These are phyloP conservation scores for Globisporangium acanthophoron DNA, from an alignment of 352 stramenopile species.

Conservation along the genomic window DNA sequence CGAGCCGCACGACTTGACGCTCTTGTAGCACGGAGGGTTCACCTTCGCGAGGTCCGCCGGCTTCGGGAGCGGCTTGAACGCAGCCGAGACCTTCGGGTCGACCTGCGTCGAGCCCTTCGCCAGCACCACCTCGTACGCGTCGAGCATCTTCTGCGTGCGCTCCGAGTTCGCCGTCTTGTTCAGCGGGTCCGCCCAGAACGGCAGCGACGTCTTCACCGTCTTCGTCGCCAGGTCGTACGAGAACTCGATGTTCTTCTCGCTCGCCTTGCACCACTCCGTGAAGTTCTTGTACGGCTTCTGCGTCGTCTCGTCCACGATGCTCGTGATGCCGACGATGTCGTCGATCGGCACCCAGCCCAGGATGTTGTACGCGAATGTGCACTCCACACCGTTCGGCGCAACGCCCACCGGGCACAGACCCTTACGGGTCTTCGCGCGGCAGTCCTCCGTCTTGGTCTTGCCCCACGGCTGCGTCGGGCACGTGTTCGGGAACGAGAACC, in stretches of 20 bases:
- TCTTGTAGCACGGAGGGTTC: conserved; percentile 67
- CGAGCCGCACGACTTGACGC: conserved; percentile 51
- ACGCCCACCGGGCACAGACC: conserved; percentile 52
- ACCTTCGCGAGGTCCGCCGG: conserved; percentile 31
- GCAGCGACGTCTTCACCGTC: neutral
- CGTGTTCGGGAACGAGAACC: conserved; percentile 72
- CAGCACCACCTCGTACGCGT: conserved; percentile 26
- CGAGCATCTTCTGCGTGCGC: conserved; percentile 41
- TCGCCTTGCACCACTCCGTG: conserved; percentile 1
- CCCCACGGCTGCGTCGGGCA: conserved; percentile 50
- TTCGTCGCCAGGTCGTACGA: conserved; percentile 18
- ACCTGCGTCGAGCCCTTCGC: neutral
- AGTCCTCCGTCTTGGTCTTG: conserved; percentile 32
- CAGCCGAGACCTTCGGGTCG: conserved; percentile 36
- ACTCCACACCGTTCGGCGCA: conserved; percentile 51
- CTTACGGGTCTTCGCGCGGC: conserved; percentile 32
- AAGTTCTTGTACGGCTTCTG: conserved; percentile 51
- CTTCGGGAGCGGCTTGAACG: conserved; percentile 36
- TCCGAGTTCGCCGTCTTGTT: conserved; percentile 45
- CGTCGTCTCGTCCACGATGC: conserved; percentile 47
- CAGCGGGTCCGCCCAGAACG: conserved; percentile 43
- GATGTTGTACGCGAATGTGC: conserved; percentile 57
- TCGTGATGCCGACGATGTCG: conserved; percentile 71
- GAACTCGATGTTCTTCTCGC: conserved; percentile 24
- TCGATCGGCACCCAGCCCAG: conserved; percentile 63